These are phyloP conservation scores for Closterium sp. DNA, from an alignment of 139 green algal genomes.

Conservation along the genomic window DNA sequence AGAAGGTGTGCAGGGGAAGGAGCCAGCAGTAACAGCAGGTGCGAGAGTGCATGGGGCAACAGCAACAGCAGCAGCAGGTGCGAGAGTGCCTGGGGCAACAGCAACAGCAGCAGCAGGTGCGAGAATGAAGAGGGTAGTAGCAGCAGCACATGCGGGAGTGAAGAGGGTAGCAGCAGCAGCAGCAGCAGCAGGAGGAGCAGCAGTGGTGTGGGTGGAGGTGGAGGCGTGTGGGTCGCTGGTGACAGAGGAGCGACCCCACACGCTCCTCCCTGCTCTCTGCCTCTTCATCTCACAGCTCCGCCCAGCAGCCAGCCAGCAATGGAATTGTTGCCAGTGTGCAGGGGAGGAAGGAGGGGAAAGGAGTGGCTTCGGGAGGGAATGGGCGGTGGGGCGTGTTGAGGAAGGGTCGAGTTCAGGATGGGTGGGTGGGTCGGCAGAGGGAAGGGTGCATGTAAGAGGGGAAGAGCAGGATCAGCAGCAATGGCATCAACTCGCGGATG, in stretches of 20 bases:
- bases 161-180: neutral
- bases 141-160: neutral
- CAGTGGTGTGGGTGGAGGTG: slow-evolving; percentile 1
- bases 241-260: slow-evolving; percentile 24
- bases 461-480: neutral
- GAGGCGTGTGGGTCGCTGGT: slow-evolving; percentile 19
- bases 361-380: neutral
- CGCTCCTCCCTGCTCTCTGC: neutral
- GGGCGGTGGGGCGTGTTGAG: neutral
- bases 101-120: no score
- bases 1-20: no score
- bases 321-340: no score
- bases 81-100: no score
- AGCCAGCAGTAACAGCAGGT: no score
- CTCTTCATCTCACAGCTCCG: neutral
- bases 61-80: no score
- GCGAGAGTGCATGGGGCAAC: no score
- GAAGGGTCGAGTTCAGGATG: no score
- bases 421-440: neutral
- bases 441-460: neutral
- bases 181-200: no score
- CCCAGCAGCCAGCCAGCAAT: neutral
- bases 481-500: no score
- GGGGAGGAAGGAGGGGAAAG: neutral
- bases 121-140: neutral